Conservation (phyloP, 768 basidiomycete species). For the Myochromella boudieri region DNA sequence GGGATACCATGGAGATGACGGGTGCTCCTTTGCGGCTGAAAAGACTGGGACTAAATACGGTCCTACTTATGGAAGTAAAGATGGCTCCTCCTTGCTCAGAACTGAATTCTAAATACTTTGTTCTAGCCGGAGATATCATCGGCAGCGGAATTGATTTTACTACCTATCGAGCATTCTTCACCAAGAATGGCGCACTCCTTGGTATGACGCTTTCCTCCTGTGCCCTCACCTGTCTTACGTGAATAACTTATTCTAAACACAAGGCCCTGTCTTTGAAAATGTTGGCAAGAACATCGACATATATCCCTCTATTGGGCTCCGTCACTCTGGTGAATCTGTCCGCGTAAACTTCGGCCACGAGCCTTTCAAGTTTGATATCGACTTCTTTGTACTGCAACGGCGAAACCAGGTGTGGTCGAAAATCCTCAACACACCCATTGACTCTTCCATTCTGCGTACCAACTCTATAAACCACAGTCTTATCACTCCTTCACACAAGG, state of each 20-base stretch:
- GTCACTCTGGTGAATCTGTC: conserved; percentile 74
- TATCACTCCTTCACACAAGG: conserved; percentile 19
- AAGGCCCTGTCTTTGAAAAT: conserved; percentile 72
- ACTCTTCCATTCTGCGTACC: conserved; percentile 33
- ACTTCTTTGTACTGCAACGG: conserved; percentile 75
- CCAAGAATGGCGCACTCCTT: conserved; percentile 79
- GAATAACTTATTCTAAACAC: not conserved
- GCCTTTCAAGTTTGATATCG: conserved; percentile 89
- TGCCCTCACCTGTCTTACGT: too few relatives aligned
- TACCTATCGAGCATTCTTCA: conserved; percentile 79
- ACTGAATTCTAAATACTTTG: conserved; percentile 7
- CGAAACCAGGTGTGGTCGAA: conserved; percentile 65
- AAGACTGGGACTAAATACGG: conserved; percentile 74
- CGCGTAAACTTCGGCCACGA: conserved; percentile 88
- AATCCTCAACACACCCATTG: conserved; percentile 59
- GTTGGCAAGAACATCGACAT: conserved; percentile 65
- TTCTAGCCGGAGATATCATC: conserved; percentile 77
- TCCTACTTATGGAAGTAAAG: conserved; percentile 77
- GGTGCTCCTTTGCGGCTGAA: conserved; percentile 72
- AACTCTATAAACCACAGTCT: conserved; percentile 20
- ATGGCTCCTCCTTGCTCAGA: not conserved
- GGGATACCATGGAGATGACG: conserved; percentile 94
- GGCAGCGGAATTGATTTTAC: conserved; percentile 94
- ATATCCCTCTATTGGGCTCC: conserved; percentile 88
- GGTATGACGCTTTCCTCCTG: conserved; percentile 35